Base-by-base conservation (phyloP, 441 rosid species). In the Gossypium davidsonii region DNA sequence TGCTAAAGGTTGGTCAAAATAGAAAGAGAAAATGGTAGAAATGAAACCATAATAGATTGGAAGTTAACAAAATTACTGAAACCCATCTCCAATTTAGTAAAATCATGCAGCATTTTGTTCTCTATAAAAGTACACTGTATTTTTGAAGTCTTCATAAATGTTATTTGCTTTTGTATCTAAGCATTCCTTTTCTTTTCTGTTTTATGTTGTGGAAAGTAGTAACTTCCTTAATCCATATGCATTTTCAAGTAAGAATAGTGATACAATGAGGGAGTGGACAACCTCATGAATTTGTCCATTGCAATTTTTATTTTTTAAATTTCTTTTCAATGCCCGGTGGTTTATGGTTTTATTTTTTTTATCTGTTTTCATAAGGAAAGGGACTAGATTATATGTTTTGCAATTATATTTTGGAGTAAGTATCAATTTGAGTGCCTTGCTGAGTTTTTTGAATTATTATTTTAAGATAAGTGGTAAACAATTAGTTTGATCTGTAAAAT, bases 1-100 rank as follows among this genome's bases (percentile, higher is more conserved):
- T 66, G 34, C 25, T 34, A 66, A 66, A 23, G 17, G 3, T 46
- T 66, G 18, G 10, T 66, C 25, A 14, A 2, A 39, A 4, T 26
- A 52, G 72, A n/a, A 28, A 67, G 72, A 67, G 42, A 4, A 51
- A 67, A 26, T 51, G 11, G 26, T 67, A 51, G 59, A 67, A 51
- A 28, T 3, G 0, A 51, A 26, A 28, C 3, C 60, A 28, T 28
- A 34, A 4, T 67, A 10, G 59, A 28, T 67, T 21, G 6, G 52
- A 67, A 51, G 15, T 23, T 12, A 48, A 67, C n/a, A 48, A 48
- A 46, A 23, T 12, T 17, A 20, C 57, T 46, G 14, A 48, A 14
- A 67, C 49, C 21, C 37, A 44, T 44, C 18, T 60, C 17, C 39
- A 4, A 31, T 61, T 46, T n/a, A 58, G 42, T 60, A 37, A 10